These are phyloP conservation scores for Colletotrichum sp. DNA, from an alignment of 2,329 filamentous ascomycete species.

Conservation along the genomic window DNA sequence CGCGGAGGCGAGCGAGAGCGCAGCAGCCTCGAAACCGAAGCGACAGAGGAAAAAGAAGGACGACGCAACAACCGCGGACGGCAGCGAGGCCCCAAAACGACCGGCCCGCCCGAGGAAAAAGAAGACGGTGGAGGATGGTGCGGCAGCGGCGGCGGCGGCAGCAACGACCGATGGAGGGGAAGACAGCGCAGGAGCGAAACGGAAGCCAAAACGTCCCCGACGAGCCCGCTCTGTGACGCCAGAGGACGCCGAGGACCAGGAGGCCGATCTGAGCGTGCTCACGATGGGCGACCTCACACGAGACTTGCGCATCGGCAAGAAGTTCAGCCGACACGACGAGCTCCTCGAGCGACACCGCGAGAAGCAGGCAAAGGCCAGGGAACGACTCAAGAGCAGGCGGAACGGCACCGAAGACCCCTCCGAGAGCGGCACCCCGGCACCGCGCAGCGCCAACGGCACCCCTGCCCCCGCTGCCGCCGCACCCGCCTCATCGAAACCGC, in stretches of 20 bases:
- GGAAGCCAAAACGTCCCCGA: constrained; percentile 20
- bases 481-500: constrained; percentile 23
- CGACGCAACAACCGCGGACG: constrained; percentile 1
- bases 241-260: constrained; percentile 64
- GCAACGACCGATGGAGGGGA: constrained; percentile 1
- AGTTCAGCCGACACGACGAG: constrained; percentile 75
- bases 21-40: constrained; percentile 15
- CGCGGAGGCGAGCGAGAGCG: neutral
- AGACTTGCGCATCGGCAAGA: constrained; percentile 73
- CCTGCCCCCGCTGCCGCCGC: constrained; percentile 25
- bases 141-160: constrained; percentile 9
- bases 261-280: constrained; percentile 68
- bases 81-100: constrained; percentile 1
- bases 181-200: neutral
- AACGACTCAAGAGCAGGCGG: constrained; percentile 32
- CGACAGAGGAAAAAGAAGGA: constrained; percentile 19
- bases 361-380: constrained; percentile 38
- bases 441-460: neutral
- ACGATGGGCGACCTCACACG: constrained; percentile 76
- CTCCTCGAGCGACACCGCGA: constrained; percentile 70
- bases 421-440: constrained; percentile 20
- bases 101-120: constrained; percentile 22
- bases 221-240: constrained; percentile 58
- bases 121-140: constrained; percentile 8
- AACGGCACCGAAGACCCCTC: constrained; percentile 23